Conservation (phyloP, 306 rosid species). For the Phaseolus lunatus region DNA sequence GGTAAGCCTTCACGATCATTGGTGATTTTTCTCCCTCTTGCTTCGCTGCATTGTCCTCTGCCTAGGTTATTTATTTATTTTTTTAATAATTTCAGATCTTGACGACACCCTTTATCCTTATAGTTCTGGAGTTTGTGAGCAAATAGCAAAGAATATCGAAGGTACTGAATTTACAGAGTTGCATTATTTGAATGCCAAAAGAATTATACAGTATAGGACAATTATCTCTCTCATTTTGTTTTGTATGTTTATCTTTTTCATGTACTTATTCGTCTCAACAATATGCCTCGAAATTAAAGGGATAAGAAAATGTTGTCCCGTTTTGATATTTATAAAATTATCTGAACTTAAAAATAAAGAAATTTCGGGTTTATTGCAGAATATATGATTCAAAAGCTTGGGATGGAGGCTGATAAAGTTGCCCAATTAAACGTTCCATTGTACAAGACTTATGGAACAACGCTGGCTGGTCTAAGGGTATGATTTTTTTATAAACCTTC, state of each 20-base stretch:
- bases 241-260: neutral
- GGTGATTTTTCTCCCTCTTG: neutral
- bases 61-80: conserved; percentile 20
- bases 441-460: conserved; percentile 85
- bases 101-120: conserved; percentile 95
- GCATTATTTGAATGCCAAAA: neutral
- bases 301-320: neutral
- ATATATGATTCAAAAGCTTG: conserved; percentile 77
- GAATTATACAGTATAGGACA: neutral
- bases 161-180: conserved; percentile 49
- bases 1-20: conserved; percentile 52
- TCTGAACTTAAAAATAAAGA: neutral
- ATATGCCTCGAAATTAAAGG: neutral
- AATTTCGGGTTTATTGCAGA: conserved; percentile 45
- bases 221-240: neutral
- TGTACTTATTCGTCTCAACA: neutral
- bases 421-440: conserved; percentile 61
- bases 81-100: conserved; percentile 63
- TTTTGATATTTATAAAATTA: neutral
- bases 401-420: conserved; percentile 64
- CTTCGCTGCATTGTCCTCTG: conserved; percentile 9
- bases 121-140: conserved; percentile 68
- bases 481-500: conserved; percentile 16
- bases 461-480: conserved; percentile 95
- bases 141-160: conserved; percentile 67